Percentiles rank a stretch among this genome's conserved stretches.
These are phyloP conservation scores for Hypoxylon fuscum DNA, from an alignment of 495 filamentous ascomycete species.

Conservation along the genomic window DNA sequence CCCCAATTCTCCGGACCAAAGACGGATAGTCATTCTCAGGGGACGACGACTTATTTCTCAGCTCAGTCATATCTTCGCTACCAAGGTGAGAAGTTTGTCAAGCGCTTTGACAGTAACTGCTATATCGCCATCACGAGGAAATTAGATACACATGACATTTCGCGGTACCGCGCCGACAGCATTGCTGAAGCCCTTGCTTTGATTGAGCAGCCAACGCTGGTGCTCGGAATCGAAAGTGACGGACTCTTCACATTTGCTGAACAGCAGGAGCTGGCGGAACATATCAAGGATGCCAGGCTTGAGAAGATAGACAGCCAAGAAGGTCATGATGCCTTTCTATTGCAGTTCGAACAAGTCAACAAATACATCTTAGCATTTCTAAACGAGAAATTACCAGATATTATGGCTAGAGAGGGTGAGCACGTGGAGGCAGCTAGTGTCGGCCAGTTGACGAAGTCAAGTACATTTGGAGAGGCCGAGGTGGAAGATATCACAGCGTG, in stretches of 20 bases:
- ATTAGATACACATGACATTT: conserved; percentile 97
- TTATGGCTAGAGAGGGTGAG: conserved; percentile 73
- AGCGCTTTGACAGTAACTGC: conserved; percentile 96
- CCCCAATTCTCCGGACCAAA: conserved; percentile 80
- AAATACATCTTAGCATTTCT: conserved; percentile 85
- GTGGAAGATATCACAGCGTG: conserved; percentile 97
- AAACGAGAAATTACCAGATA: conserved; percentile 80
- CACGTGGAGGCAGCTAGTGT: conserved; percentile 55
- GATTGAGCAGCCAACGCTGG: conserved; percentile 86
- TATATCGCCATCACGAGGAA: conserved; percentile 99
- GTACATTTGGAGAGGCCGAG: conserved; percentile 93
- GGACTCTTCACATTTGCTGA: conserved; percentile 97
- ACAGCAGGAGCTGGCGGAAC: conserved; percentile 87
- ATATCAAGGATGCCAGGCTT: conserved; percentile 79
- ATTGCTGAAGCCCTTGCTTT: conserved; percentile 77
- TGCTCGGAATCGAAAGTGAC: conserved; percentile 93
- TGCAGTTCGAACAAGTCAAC: conserved; percentile 98
- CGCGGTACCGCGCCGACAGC: conserved; percentile 70
- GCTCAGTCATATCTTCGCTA: conserved; percentile 98
- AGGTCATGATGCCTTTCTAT: conserved; percentile 94
- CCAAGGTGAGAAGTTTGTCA: conserved; percentile 95
- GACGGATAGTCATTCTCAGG: conserved; percentile 47
- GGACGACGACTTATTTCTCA: conserved; percentile 87
- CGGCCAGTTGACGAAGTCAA: conserved; percentile 73
- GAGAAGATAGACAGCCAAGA: conserved; percentile 91